Evolutionary conservation across 495 filamentous ascomycete species (phyloP).

Genomic region (Haplographium delicatum): DNA sequence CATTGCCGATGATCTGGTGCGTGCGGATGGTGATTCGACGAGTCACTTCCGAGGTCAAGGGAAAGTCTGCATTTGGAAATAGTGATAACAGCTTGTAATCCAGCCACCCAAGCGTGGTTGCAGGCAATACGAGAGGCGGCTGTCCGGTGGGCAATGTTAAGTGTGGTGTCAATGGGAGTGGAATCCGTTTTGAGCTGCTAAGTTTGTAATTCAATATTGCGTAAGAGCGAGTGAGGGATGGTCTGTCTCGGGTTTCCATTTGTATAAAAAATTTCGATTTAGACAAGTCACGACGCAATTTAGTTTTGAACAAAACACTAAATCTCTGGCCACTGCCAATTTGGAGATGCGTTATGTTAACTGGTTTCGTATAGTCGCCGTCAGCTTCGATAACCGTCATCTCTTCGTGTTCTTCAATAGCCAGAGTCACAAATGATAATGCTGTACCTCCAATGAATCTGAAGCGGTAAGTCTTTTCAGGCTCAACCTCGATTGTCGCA

Average conservation of each 20-base stretch:
- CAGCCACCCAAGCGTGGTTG: conserved; percentile 37
- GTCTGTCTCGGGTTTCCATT: conserved; percentile 44
- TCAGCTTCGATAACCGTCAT: conserved; percentile 50
- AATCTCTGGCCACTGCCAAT: conserved; percentile 51
- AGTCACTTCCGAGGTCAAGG: conserved; percentile 45
- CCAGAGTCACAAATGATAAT: conserved; percentile 42
- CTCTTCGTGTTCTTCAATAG: conserved; percentile 44
- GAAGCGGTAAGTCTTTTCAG: conserved; percentile 50
- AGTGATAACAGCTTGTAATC: conserved; percentile 45
- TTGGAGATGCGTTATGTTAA: conserved; percentile 40
- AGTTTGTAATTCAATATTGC: conserved; percentile 44
- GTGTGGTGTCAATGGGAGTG: conserved; percentile 11
- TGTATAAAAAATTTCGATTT: conserved; percentile 44
- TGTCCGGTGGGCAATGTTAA: neutral
- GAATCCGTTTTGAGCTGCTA: neutral
- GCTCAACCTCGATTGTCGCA: conserved; percentile 45
- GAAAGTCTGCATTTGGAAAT: conserved; percentile 33
- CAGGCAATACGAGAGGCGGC: conserved; percentile 33
- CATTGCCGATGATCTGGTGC: conserved; percentile 32
- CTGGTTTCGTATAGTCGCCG: conserved; percentile 41
- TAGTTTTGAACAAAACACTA: conserved; percentile 42
- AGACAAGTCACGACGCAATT: conserved; percentile 27
- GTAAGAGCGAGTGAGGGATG: conserved; percentile 37
- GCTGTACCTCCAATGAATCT: conserved; percentile 48
- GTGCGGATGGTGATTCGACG: conserved; percentile 41